Evolutionary conservation across 352 stramenopile species (phyloP), one percentile per base, ranked within the genome.

Genomic region (Globisporangium megalacanthum): DNA sequence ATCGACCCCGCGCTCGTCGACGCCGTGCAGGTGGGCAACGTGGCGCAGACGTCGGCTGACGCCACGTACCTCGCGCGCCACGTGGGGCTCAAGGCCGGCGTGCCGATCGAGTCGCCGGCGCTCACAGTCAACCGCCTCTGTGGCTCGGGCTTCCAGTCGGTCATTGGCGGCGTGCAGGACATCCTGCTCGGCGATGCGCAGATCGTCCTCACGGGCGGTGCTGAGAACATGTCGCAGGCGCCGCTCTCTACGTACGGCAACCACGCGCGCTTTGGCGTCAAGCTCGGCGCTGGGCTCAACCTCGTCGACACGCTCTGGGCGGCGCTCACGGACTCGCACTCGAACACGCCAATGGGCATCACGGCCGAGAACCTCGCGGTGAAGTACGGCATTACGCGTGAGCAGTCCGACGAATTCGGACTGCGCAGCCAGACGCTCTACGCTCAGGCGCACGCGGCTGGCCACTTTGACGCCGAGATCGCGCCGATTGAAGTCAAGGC

Each of bases 51-150:
- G 45, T 97, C 83, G 33, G 58, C 83, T 6, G 96, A 99, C 62
- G 94, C 85, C 50, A 83, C 88, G 22, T 99, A 99, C 70, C 81
- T 99, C 19, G 73, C 95, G 25, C 87, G 97, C 51, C 97, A 99
- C 71, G 93, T 99, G 48, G 92, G 81, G 35, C 70, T 99, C 6
- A 95, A 97, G 70, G 72, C 76, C 5, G 94, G 91, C 4, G 70
- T 98, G 19, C 83, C 86, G 7, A 82, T 97, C 50, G 68, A 96
- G 11, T 90, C 85, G 44, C 96, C 97, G 1, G 93, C 92, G 22
- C 75, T 99, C 10, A 99, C 97, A 20, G 87, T 99, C 55, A 99
- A 99, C 82, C 93, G 96, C 25, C 75, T 99, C 25, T 99, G 97
- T 62, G 97, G 97, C 54, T 97, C 77, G 39, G 97, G 97, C 50